Evolutionary conservation across 2,329 filamentous ascomycete genomes (phyloP).

Genomic region (Colletotrichum sojae): DNA sequence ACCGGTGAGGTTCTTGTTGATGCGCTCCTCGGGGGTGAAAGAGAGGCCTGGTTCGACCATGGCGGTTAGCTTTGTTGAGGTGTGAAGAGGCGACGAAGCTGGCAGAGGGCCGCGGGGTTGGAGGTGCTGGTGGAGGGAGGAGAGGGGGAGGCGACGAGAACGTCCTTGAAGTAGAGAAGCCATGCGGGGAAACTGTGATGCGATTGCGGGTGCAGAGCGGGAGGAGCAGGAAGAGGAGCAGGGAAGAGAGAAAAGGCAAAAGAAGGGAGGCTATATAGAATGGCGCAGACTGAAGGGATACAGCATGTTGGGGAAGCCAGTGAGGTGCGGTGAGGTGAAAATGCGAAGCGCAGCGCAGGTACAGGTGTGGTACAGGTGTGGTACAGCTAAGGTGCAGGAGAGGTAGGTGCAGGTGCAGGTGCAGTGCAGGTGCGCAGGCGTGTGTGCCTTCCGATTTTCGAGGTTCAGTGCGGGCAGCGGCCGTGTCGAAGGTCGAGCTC

Average conservation of each 20-base stretch:
- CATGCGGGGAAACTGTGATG: constrained; percentile 16
- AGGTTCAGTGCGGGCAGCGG: constrained; percentile 32
- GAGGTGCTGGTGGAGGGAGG: constrained; percentile 10
- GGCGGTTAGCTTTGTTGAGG: constrained; percentile 37
- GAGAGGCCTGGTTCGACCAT: constrained; percentile 65
- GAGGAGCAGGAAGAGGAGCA: constrained; percentile 19
- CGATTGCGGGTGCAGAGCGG: constrained; percentile 7
- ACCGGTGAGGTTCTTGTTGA: constrained; percentile 75
- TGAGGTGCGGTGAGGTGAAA: constrained; percentile 30
- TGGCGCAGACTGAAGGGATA: constrained; percentile 36
- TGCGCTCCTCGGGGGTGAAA: constrained; percentile 75
- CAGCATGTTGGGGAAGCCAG: constrained; percentile 36
- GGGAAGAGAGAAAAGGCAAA: constrained; percentile 9
- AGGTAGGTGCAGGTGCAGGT: no score
- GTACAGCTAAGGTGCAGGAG: neutral
- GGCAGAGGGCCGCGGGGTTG: constrained; percentile 19
- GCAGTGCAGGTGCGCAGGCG: no score
- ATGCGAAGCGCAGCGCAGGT: neutral
- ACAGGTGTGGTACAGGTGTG: neutral
- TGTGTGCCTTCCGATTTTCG: neutral
- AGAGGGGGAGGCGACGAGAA: constrained; percentile 37
- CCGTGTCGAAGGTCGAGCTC: constrained; percentile 1
- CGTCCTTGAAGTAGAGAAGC: constrained; percentile 37
- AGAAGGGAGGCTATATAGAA: constrained; percentile 36
- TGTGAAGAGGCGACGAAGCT: constrained; percentile 24